phyloP scores from a whole-genome alignment of 2,329 filamentous ascomycete species.

The Neodidymelliopsis sp. region DNA sequence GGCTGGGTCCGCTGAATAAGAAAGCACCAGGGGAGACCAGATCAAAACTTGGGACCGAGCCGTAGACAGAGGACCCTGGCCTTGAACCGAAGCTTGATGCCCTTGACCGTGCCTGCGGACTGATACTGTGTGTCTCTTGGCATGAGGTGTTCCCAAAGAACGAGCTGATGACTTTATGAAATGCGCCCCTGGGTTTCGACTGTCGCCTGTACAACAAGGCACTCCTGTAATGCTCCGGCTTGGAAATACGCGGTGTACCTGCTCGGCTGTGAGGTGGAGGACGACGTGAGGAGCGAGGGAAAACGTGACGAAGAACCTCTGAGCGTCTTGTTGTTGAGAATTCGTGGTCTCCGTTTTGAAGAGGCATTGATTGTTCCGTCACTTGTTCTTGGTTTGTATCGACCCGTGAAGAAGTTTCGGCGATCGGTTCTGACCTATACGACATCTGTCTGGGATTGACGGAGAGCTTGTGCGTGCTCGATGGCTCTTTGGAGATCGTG shows the following conservation, averaged over 20 bases:
- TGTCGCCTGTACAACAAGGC: slow-evolving; percentile 21
- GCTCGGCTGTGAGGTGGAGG: slow-evolving; percentile 6
- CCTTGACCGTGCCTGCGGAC: slow-evolving; percentile 22
- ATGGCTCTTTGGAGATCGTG: slow-evolving; percentile 27
- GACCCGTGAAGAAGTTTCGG: slow-evolving; percentile 2
- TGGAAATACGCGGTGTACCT: slow-evolving; percentile 17
- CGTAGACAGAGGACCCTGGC: slow-evolving; percentile 24
- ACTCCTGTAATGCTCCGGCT: slow-evolving; percentile 19
- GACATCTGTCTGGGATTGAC: slow-evolving; percentile 24
- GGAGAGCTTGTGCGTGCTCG: slow-evolving; percentile 20
- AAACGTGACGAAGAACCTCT: slow-evolving; percentile 35
- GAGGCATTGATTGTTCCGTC: background rate
- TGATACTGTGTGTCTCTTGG: slow-evolving; percentile 4
- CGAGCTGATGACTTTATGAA: slow-evolving; percentile 39
- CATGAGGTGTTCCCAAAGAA: slow-evolving; percentile 31
- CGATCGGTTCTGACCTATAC: slow-evolving; percentile 7
- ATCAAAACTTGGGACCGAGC: slow-evolving; percentile 40
- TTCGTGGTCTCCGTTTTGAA: background rate
- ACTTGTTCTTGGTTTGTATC: background rate
- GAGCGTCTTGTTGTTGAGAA: slow-evolving; percentile 21
- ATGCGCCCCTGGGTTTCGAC: slow-evolving; percentile 28
- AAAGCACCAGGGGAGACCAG: slow-evolving; percentile 43
- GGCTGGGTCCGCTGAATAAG: slow-evolving; percentile 44
- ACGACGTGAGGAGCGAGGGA: slow-evolving; percentile 26
- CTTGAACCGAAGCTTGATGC: slow-evolving; percentile 32